These are phyloP conservation scores for Rubia balearica DNA, from an alignment of 305 asterid species.

Conservation along the genomic window DNA sequence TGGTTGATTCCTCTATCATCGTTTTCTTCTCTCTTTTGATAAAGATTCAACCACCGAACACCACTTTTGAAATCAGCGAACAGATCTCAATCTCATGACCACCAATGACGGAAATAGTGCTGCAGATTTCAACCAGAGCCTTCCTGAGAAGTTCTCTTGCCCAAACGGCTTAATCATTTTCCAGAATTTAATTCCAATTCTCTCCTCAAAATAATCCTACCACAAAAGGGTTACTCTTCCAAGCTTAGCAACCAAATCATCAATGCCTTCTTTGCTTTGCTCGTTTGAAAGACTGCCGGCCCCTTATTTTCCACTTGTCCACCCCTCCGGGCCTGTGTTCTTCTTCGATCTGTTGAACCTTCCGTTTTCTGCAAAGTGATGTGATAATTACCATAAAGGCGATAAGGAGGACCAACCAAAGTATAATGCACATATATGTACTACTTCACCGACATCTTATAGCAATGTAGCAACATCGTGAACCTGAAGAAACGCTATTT, in stretches of 20 bases:
- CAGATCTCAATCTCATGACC: too few relatives aligned
- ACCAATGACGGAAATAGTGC: too few relatives aligned
- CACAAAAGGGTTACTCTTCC: background rate
- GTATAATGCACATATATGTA: too few relatives aligned
- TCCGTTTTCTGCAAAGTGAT: background rate
- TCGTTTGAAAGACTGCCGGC: background rate
- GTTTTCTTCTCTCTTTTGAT: too few relatives aligned
- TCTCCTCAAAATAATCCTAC: background rate
- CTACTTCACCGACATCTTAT: background rate
- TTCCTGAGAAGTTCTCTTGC: too few relatives aligned
- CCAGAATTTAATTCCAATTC: background rate
- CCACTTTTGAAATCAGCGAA: too few relatives aligned
- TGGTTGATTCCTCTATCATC: too few relatives aligned
- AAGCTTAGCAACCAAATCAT: background rate
- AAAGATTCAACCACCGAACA: too few relatives aligned
- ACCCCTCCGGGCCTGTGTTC: background rate
- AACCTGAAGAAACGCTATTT: background rate
- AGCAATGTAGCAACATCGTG: background rate
- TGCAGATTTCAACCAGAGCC: too few relatives aligned
- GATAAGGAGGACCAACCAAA: background rate
- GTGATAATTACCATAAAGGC: background rate
- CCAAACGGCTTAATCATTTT: background rate
- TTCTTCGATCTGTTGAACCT: slow-evolving; percentile 1
- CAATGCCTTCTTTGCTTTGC: background rate
- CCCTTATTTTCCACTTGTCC: background rate